Conservation (phyloP, 805 yeast genomes). For the Monosporozyma aerobia region DNA sequence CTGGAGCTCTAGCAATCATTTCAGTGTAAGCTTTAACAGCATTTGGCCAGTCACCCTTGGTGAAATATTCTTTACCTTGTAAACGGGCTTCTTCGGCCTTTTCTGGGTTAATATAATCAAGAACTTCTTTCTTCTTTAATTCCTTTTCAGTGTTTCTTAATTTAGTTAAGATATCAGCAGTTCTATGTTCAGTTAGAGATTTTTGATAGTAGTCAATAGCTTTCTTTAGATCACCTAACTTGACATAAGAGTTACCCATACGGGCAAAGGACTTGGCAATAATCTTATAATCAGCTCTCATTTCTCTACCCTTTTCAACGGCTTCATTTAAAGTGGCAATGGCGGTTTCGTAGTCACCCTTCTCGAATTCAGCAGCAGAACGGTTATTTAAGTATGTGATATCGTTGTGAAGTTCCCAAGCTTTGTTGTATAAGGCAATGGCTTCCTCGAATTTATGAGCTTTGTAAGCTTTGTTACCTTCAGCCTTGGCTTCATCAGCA, state of each 20-base stretch:
- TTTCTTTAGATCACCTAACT: slow-evolving; percentile 57
- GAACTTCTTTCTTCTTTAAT: slow-evolving; percentile 67
- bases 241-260: slow-evolving; percentile 73
- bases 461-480: slow-evolving; percentile 83
- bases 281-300: slow-evolving; percentile 83
- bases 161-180: slow-evolving; percentile 84
- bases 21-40: slow-evolving; percentile 93
- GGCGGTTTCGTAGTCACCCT: slow-evolving; percentile 82
- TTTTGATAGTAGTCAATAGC: slow-evolving; percentile 79
- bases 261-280: slow-evolving; percentile 92
- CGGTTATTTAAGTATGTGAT: slow-evolving; percentile 91
- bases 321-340: slow-evolving; percentile 75
- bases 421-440: slow-evolving; percentile 72
- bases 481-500: slow-evolving; percentile 67
- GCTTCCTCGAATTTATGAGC: slow-evolving; percentile 87
- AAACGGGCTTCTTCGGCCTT: slow-evolving; percentile 94
- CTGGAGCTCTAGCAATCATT: slow-evolving; percentile 95
- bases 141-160: slow-evolving; percentile 82
- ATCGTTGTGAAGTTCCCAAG: slow-evolving; percentile 74
- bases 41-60: slow-evolving; percentile 90
- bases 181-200: slow-evolving; percentile 93
- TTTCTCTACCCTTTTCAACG: slow-evolving; percentile 79
- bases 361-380: slow-evolving; percentile 96
- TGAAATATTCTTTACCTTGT: slow-evolving; percentile 81
- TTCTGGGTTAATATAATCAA: slow-evolving; percentile 75